Evolutionary conservation across 495 filamentous ascomycete genomes (phyloP).

Genomic region (Aspergillus panamensis): DNA sequence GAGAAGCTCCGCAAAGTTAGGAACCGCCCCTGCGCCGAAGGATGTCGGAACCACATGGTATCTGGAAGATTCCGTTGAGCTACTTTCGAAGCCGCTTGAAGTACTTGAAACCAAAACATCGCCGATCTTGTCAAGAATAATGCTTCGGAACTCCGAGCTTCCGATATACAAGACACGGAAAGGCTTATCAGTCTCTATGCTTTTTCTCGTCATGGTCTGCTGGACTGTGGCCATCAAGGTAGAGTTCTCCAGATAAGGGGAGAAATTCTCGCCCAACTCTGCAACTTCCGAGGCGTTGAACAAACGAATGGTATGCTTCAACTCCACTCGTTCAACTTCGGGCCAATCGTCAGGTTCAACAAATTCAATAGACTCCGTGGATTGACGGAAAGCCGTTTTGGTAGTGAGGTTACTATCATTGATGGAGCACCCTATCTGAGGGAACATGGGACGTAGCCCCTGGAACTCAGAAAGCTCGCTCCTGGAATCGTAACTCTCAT

Average conservation of each 20-base stretch:
- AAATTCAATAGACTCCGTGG: slow-evolving; percentile 56
- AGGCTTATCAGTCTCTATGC: slow-evolving; percentile 60
- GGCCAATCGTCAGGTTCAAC: slow-evolving; percentile 53
- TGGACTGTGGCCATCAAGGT: slow-evolving; percentile 56
- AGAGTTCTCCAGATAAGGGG: slow-evolving; percentile 25
- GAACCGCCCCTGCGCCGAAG: slow-evolving; percentile 55
- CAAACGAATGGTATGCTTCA: slow-evolving; percentile 60
- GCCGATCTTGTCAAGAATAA: slow-evolving; percentile 72
- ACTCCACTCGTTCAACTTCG: slow-evolving; percentile 52
- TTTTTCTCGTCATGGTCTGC: slow-evolving; percentile 66
- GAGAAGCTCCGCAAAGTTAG: slow-evolving; percentile 65
- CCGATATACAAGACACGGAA: slow-evolving; percentile 70
- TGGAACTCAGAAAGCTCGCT: slow-evolving; percentile 38
- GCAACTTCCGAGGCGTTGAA: slow-evolving; percentile 52
- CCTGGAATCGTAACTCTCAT: slow-evolving; percentile 25
- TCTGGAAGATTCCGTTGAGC: slow-evolving; percentile 53
- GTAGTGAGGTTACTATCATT: slow-evolving; percentile 46
- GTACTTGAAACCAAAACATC: slow-evolving; percentile 57
- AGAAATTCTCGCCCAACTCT: slow-evolving; percentile 41
- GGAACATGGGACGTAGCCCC: slow-evolving; percentile 42
- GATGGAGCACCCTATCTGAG: slow-evolving; percentile 31
- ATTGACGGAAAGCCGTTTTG: slow-evolving; percentile 32
- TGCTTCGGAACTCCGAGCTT: slow-evolving; percentile 56
- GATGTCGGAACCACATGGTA: slow-evolving; percentile 75
- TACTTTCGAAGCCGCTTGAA: slow-evolving; percentile 36